Base-by-base conservation (phyloP, 768 basidiomycete species). In the Tulasnella sp. region DNA sequence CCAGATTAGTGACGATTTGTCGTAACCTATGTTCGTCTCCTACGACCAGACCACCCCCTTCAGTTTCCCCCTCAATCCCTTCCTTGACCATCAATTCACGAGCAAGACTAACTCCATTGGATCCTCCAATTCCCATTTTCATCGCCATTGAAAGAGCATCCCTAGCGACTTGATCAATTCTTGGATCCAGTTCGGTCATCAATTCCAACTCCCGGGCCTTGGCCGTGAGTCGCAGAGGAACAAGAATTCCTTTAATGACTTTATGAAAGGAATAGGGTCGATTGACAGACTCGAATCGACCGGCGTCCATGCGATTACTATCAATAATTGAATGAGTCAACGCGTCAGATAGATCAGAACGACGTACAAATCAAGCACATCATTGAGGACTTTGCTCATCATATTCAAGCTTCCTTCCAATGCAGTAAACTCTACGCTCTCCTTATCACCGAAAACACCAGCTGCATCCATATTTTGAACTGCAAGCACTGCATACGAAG, bases 391-490 rank as follows among this genome's bases (percentile, higher is more conserved):
- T 71, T 87, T 85, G 32, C 79, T 78, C 90, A 91, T 91, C 81
- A 87, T 86, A 51, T 76, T 79, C 44, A 91, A 65, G 59, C 81
- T 83, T 1, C 83, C 83, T 58, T 79, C 78, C 15, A 91, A 71
- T 5, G 86, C 91, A 59, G 78, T 79, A 61, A 91, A 90, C 68
- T 95, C 90, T 51, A 92, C 78, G 55, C 83, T 79, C 60, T 90
- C 82, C 32, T 81, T 77, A 57, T 76, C 78, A 2, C 74, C 72
- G 39, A 93, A 74, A 1, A 76, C 74, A 6, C 81, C 77, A 1
- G 78, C 77, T 1, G 85, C 87, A 55, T 84, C 81, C 75, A 93
- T 80, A 60, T 96, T 93, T 67, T 95, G 91, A 15, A 92, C 83
- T 1, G 91, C 88, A 43, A 93, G 70, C 12, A 91, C 68, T 70